Percentiles rank a stretch among this genome's conserved stretches.
phyloP scores from a whole-genome alignment of 257 asterid species.

The Scutellaria galericulata region DNA sequence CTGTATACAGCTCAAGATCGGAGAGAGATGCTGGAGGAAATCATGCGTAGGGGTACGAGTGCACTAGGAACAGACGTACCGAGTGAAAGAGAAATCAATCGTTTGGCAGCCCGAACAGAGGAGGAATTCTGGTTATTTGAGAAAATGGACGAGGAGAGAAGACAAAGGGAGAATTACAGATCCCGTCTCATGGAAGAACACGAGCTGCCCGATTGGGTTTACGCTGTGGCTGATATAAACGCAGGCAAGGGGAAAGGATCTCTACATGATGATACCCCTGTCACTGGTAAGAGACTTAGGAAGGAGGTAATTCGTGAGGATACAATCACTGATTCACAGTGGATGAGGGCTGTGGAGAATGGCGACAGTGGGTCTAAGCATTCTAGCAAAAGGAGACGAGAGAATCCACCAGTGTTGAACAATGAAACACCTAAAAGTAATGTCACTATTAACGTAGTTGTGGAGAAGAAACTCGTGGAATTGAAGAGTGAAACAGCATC shows the following conservation, averaged over 20 bases:
- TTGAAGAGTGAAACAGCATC: slow-evolving; percentile 51
- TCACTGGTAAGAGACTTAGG: slow-evolving; percentile 84
- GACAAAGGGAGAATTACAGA: slow-evolving; percentile 79
- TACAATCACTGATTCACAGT: slow-evolving; percentile 65
- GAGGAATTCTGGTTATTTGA: slow-evolving; percentile 95
- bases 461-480: slow-evolving; percentile 45
- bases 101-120: slow-evolving; percentile 93
- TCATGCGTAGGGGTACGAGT: slow-evolving; percentile 92
- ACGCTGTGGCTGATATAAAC: slow-evolving; percentile 55
- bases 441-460: slow-evolving; percentile 32
- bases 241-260: slow-evolving; percentile 65
- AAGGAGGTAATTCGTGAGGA: slow-evolving; percentile 84
- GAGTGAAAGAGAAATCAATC: slow-evolving; percentile 94
- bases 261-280: slow-evolving; percentile 49
- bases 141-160: slow-evolving; percentile 97
- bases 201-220: slow-evolving; percentile 98
- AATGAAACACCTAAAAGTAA: slow-evolving; percentile 41
- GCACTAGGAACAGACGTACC: slow-evolving; percentile 95
- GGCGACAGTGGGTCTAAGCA: slow-evolving; percentile 55
- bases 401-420: slow-evolving; percentile 36
- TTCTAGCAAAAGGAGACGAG: slow-evolving; percentile 53
- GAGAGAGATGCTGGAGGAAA: slow-evolving; percentile 88
- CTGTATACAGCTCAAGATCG: slow-evolving; percentile 87
- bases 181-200: slow-evolving; percentile 94
- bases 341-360: slow-evolving; percentile 75